phyloP scores from a whole-genome alignment of 208 protist species.

The Leptomonas pyrrhocoris region DNA sequence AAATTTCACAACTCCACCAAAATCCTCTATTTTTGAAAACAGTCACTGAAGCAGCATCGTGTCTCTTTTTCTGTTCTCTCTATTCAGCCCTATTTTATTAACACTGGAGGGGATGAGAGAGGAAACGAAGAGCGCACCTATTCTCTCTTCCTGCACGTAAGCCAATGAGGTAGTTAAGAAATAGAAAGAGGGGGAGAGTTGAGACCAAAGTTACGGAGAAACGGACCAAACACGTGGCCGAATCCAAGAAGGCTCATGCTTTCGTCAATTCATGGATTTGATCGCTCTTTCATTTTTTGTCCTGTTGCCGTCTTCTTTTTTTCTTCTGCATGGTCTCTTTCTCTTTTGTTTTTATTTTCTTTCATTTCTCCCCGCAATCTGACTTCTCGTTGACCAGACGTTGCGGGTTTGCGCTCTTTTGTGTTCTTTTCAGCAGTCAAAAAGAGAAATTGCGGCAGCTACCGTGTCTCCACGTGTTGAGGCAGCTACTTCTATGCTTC shows the following conservation, averaged over 20 bases:
- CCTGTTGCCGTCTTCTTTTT: no score
- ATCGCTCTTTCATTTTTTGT: neutral
- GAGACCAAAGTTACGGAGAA: neutral
- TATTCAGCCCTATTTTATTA: slow-evolving; percentile 22
- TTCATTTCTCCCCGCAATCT: neutral
- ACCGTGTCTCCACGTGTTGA: slow-evolving; percentile 13
- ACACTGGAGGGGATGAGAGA: slow-evolving; percentile 1
- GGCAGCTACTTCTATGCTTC: slow-evolving; percentile 21
- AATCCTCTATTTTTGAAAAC: slow-evolving; percentile 6
- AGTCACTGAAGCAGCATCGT: slow-evolving; percentile 13
- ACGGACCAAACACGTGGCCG: neutral
- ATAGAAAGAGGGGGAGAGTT: slow-evolving; percentile 6
- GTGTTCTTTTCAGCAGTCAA: slow-evolving; percentile 13
- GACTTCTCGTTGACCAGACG: neutral
- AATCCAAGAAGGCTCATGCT: neutral
- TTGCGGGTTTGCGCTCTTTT: neutral
- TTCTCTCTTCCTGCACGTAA: neutral
- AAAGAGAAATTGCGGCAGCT: slow-evolving; percentile 15
- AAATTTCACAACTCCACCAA: neutral
- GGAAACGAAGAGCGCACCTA: neutral
- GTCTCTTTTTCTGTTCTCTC: slow-evolving; percentile 21
- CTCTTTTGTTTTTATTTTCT: neutral
- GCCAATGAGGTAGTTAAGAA: neutral
- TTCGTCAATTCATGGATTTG: neutral
- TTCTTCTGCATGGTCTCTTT: neutral